Base-by-base conservation (phyloP, 257 asterid genomes). In the Thymus mandschuricus region DNA sequence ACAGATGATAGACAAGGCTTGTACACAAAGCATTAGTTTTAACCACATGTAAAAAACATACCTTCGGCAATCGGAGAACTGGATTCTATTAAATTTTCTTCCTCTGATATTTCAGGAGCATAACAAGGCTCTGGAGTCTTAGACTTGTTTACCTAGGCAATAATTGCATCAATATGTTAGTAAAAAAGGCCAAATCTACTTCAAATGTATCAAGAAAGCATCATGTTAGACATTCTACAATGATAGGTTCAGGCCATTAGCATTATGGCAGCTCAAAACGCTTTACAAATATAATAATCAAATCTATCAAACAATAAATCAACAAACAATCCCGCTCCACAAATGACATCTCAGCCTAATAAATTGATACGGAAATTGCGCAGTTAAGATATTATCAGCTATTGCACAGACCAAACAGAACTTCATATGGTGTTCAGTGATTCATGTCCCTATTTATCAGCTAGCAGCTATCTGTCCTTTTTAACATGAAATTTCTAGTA, bases 71-170 rank as follows among this genome's bases (percentile, higher is more conserved):
- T 86, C 3, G 81, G 72, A 76, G 80, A 54, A 31, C 50, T 70
- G 69, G 54, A 82, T 66, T 86, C 88, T 45, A 66, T 40, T 46
- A 71, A 57, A 41, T 76, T 81, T 27, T 34, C 71, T 56, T 68
- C 78, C 48, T 85, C 86, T 4, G 82, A 34, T 44, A 63, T 74
- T 73, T 86, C 80, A 43, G 76, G 71, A 60, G 76, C 81, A 52
- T n/a, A 12, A 44, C 43, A 64, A 6, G 59, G 61, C 68, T 84
- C 80, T 0, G 90, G 80, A 77, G 96, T 72, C 84, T 86, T 85
- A 13, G 86, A 44, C 85, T 86, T 89, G 76, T 70, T 86, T 51
- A 87, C 97, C 99, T 89, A 21, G 68, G 6, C 57, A 66, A 33
- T 73, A 55, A 70, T 71, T 71, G 30, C 64, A 69, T 56, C 29